Conservation (phyloP, 2,329 filamentous ascomycete genomes). For the Exophiala mesophila region DNA sequence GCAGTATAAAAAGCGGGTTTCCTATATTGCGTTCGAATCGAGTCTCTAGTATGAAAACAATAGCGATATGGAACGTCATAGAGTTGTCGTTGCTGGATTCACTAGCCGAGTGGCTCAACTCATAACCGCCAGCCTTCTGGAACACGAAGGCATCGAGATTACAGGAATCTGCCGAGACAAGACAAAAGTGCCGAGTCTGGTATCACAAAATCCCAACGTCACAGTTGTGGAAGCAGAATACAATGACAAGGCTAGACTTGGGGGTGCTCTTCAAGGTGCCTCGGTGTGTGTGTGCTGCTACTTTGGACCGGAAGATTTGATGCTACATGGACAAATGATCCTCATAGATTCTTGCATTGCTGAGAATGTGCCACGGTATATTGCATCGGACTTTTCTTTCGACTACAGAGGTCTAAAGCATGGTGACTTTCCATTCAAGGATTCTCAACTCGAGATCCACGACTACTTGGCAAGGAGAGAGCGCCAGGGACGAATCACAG, state of each 20-base stretch:
- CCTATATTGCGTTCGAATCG: too few species aligned
- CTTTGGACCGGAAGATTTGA: not conserved
- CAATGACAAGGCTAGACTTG: not conserved
- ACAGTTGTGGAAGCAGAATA: not conserved
- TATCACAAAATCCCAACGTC: not conserved
- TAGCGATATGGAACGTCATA: not conserved
- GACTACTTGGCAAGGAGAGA: slow-evolving; percentile 36
- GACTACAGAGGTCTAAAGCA: slow-evolving; percentile 38
- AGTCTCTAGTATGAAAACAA: too few species aligned
- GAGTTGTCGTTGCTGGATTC: not conserved
- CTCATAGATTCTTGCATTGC: slow-evolving; percentile 37
- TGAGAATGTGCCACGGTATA: slow-evolving; percentile 35
- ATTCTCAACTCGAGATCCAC: slow-evolving; percentile 38
- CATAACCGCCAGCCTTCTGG: not conserved
- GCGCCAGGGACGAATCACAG: slow-evolving; percentile 26
- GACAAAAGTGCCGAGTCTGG: not conserved
- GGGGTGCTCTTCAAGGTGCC: not conserved
- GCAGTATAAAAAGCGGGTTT: too few species aligned
- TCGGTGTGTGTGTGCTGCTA: not conserved
- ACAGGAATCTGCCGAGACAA: not conserved
- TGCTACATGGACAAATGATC: not conserved
- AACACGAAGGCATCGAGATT: not conserved
- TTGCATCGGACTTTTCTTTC: slow-evolving; percentile 39
- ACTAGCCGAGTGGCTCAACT: not conserved
- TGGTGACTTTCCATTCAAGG: slow-evolving; percentile 36